Evolutionary conservation across 179 eudicot species (phyloP).

Genomic region (Dionaea muscipula): DNA sequence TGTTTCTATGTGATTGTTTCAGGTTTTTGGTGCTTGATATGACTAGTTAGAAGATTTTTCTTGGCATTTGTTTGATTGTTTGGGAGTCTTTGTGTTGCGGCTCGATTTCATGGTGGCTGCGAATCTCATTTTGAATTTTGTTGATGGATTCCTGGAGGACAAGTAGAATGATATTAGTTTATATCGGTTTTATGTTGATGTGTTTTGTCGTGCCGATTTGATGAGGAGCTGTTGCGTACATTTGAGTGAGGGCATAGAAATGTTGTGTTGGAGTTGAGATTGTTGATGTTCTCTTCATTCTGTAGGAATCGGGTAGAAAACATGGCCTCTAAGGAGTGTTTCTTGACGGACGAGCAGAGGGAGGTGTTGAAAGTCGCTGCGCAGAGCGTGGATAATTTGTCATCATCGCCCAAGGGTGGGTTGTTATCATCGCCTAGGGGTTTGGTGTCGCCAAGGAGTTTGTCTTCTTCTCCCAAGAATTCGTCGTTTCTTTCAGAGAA

Average conservation of each 20-base stretch:
- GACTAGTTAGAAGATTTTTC: background rate
- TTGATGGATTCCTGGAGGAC: background rate
- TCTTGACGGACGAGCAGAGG: slow-evolving; percentile 90
- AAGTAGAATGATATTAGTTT: background rate
- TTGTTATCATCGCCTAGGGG: slow-evolving; percentile 26
- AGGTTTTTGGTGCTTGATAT: background rate
- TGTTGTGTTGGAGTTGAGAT: too few species aligned
- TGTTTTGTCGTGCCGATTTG: background rate
- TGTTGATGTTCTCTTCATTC: background rate
- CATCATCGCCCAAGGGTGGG: slow-evolving; percentile 45
- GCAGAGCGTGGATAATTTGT: slow-evolving; percentile 42
- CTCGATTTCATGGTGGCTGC: background rate
- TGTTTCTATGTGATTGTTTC: background rate
- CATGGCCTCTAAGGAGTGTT: slow-evolving; percentile 88
- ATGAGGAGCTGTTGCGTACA: background rate
- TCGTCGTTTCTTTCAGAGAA: slow-evolving; percentile 39
- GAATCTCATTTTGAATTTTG: background rate
- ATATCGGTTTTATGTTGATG: background rate
- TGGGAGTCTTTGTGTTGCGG: background rate
- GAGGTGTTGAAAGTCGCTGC: slow-evolving; percentile 70
- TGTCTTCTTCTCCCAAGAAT: slow-evolving; percentile 32
- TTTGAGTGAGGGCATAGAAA: background rate
- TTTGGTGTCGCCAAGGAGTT: slow-evolving; percentile 20
- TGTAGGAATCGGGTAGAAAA: slow-evolving; percentile 16
- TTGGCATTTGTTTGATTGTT: too few species aligned